Evolutionary conservation across 257 asterid genomes (phyloP).

Genomic region (Salvia rosmarinus): DNA sequence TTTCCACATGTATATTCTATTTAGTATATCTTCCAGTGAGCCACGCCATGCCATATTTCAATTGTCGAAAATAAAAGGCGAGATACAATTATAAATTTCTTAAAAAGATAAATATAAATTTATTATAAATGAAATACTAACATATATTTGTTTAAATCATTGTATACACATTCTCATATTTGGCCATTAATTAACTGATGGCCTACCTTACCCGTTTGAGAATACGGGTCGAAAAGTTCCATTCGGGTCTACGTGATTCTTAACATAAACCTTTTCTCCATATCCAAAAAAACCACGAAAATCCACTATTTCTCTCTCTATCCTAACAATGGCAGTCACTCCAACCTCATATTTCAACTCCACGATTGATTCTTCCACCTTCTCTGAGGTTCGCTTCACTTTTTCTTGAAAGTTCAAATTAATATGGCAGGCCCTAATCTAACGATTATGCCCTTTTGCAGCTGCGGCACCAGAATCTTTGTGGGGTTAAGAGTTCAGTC

Average conservation of each 20-base stretch:
- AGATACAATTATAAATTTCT: too few species aligned
- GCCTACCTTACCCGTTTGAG: not conserved
- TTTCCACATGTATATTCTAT: too few species aligned
- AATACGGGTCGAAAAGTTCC: constrained; percentile 17
- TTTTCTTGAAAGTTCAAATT: not conserved
- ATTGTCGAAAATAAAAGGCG: too few species aligned
- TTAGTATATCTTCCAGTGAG: too few species aligned
- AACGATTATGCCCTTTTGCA: constrained; percentile 19
- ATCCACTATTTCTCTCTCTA: not conserved
- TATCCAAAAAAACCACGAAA: constrained; percentile 18
- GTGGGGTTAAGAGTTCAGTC: constrained; percentile 74
- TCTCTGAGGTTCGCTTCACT: constrained; percentile 27
- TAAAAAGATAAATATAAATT: too few species aligned
- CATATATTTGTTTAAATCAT: too few species aligned
- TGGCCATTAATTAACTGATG: too few species aligned
- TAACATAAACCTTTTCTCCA: not conserved
- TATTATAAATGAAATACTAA: too few species aligned
- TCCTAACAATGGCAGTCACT: constrained; percentile 32
- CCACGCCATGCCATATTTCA: too few species aligned
- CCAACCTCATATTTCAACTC: constrained; percentile 25
- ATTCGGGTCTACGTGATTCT: not conserved
- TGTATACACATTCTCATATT: too few species aligned
- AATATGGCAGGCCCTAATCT: not conserved
- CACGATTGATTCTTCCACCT: constrained; percentile 18
- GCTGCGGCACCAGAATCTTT: constrained; percentile 63